Conservation (phyloP, 2,329 filamentous ascomycete species). For the Aspergillus sojae region DNA sequence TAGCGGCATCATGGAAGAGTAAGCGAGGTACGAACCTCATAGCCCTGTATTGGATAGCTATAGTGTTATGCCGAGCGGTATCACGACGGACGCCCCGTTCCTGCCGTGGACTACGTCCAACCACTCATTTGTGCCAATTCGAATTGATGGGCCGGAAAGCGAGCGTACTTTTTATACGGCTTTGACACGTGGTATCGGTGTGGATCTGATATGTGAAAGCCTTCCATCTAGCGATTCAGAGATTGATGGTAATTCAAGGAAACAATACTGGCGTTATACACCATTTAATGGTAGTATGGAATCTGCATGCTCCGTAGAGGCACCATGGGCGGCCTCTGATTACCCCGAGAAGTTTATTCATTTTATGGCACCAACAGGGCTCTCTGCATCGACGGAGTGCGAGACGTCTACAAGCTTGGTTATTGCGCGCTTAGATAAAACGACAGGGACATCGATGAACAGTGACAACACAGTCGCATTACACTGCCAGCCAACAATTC, state of each 20-base stretch:
- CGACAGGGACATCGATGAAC: neutral
- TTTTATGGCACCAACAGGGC: neutral
- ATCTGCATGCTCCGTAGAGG: neutral
- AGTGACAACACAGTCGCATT: neutral
- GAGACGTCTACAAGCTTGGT: neutral
- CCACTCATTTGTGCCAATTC: slow-evolving; percentile 5
- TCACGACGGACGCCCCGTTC: neutral
- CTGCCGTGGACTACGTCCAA: slow-evolving; percentile 3
- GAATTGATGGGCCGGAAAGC: neutral
- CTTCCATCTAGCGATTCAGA: neutral
- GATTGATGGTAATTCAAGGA: neutral
- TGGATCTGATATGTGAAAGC: neutral
- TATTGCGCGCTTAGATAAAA: neutral
- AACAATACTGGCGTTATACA: neutral
- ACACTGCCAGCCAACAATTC: slow-evolving; percentile 8
- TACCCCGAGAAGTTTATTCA: neutral
- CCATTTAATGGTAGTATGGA: neutral
- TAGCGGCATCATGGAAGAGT: neutral
- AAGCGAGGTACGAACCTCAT: neutral
- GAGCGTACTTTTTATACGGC: neutral
- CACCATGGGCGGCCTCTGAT: neutral
- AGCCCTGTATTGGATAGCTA: neutral
- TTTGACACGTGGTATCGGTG: slow-evolving; percentile 6
- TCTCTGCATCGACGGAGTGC: neutral
- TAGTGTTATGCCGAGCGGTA: neutral